These are phyloP conservation scores for Pontederia paniculata DNA, from an alignment of 176 grass and related monocot genomes.

Conservation along the genomic window DNA sequence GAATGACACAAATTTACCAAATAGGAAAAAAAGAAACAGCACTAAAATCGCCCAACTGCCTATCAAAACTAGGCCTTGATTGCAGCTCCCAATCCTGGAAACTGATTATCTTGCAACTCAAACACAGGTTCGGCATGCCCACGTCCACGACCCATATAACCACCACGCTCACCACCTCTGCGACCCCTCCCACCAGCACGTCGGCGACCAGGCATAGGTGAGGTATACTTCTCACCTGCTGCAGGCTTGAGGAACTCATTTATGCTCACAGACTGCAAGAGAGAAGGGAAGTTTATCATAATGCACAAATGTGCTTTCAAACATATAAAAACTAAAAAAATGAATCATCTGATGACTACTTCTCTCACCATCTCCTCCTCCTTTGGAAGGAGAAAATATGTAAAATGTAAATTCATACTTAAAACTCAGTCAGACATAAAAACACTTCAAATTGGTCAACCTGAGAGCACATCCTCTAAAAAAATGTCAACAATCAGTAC, in stretches of 20 bases:
- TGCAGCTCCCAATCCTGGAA: constrained; percentile 3
- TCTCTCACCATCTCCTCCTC: too few species aligned
- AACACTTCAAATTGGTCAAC: too few species aligned
- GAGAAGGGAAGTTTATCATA: not conserved
- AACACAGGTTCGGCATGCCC: not conserved
- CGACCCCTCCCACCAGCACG: constrained; percentile 3
- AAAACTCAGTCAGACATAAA: too few species aligned
- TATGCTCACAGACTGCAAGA: constrained; percentile 10
- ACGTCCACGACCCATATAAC: not conserved
- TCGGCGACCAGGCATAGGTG: not conserved
- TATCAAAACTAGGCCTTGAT: constrained; percentile 10
- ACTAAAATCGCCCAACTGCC: not conserved
- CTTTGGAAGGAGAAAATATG: too few species aligned
- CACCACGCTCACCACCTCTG: not conserved
- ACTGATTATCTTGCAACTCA: constrained; percentile 11
- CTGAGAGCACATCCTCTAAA: too few species aligned
- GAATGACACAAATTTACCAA: too few species aligned
- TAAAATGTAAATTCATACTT: too few species aligned
- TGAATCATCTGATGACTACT: too few species aligned
- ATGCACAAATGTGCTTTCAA: not conserved
- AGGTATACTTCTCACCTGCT: not conserved
- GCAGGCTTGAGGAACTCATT: constrained; percentile 15
- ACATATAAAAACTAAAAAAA: too few species aligned
- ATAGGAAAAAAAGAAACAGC: not conserved
- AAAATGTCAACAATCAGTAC: too few species aligned